Evolutionary conservation across 2,329 filamentous ascomycete genomes (phyloP), one percentile per base, ranked within the genome.

Genomic region (Sporothrix humicola): DNA sequence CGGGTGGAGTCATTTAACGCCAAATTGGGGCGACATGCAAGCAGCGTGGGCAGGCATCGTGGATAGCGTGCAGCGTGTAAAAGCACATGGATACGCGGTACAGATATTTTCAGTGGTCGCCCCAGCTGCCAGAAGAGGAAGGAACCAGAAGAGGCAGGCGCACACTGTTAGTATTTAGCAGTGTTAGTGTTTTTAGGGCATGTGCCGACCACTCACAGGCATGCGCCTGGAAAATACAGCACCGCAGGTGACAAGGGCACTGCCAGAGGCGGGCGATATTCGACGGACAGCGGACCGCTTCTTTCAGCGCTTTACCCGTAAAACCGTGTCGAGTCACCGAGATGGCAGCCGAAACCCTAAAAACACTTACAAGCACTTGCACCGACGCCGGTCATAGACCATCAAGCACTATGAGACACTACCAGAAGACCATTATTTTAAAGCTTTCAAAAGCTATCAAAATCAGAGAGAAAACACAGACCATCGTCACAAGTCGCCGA

Each of bases 1-100:
- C 4, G 15, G 69, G 54, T 23, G 69, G 54, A 37, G 69, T 48
- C 69, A 46, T 58, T 48, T 71, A 9, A 44, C 52, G 44, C 54
- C 50, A 61, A 61, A 71, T 46, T 50, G 37, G 46, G 46, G 44
- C 58, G 42, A 58, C 59, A 63, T 37, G 31, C 31, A 37, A 37
- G 31, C 31, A 37, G 31, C 31, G 7, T 7, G 31, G 31, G 31
- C 31, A 37, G 31, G 31, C 31, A 37, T 5, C 31, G 31, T 37
- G 31, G 31, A 37, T 1, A 37, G 31, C 31, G 31, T 37, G 31
- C 1, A 37, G 31, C 31, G 31, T 37, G 31, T 37, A 37, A 37
- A 37, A 37, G 31, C 31, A 37, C 31, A 37, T 37, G 31, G 4
- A 37, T 37, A 37, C 31, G 31, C 31, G 31, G 31, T 37, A 15